Conservation (phyloP, 148 eudicot genomes). For the Arbutus unedo region DNA sequence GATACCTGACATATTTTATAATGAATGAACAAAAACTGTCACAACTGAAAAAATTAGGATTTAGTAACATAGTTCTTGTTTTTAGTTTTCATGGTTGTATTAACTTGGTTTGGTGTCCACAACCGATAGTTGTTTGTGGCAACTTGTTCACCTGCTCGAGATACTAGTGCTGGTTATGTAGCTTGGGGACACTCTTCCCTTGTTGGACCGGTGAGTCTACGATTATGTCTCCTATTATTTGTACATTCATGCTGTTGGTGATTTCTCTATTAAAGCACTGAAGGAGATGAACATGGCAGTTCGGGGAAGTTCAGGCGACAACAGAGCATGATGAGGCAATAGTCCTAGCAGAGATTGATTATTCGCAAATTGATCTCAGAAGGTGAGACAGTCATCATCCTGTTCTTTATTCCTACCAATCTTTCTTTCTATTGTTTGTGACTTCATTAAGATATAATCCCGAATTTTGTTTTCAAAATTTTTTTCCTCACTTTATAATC, state of each 20-base stretch:
- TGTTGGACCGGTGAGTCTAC: slow-evolving; percentile 73
- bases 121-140: slow-evolving; percentile 69
- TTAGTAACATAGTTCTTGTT: not conserved
- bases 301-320: slow-evolving; percentile 80
- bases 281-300: slow-evolving; percentile 38
- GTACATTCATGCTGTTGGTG: not conserved
- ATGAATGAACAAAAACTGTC: not conserved
- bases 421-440: not conserved
- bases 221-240: not conserved
- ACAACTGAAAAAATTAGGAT: not conserved
- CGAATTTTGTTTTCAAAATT: not conserved
- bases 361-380: slow-evolving; percentile 62
- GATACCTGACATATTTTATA: not conserved
- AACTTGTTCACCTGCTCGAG: slow-evolving; percentile 90
- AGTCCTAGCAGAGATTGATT: slow-evolving; percentile 67
- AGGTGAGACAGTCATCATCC: slow-evolving; percentile 36
- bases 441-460: not conserved
- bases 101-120: slow-evolving; percentile 8
- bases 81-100: not conserved
- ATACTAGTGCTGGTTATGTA: slow-evolving; percentile 69
- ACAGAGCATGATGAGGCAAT: slow-evolving; percentile 73
- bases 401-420: not conserved
- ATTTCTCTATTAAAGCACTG: not conserved
- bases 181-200: slow-evolving; percentile 96
- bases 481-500: not conserved